Evolutionary conservation across 2,329 filamentous ascomycete genomes (phyloP).

Genomic region (Phyllosticta capitalensis): DNA sequence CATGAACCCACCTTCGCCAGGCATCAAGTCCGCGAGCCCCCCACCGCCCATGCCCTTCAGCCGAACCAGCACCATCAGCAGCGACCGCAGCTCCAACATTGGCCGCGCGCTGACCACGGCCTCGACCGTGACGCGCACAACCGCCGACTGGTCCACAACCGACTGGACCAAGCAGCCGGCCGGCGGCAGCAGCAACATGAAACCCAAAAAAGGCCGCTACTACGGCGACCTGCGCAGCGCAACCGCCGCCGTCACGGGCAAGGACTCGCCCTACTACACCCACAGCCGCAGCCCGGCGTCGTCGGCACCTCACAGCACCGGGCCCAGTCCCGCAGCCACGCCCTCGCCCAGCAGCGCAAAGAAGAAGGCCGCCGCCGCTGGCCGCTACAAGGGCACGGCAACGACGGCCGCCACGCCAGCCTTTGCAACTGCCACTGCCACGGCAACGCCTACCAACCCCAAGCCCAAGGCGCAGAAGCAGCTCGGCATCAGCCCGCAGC

Average conservation of each 20-base stretch:
- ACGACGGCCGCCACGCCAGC: not conserved
- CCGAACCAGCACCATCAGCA: slow-evolving; percentile 1
- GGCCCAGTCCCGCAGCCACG: slow-evolving; percentile 16
- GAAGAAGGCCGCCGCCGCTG: slow-evolving; percentile 13
- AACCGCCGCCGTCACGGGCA: slow-evolving; percentile 23
- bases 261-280: slow-evolving; percentile 14
- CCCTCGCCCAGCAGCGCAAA: slow-evolving; percentile 22
- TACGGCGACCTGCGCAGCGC: slow-evolving; percentile 40
- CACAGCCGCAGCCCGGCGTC: slow-evolving; percentile 18
- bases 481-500: slow-evolving; percentile 22
- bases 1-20: slow-evolving; percentile 39
- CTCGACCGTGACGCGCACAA: slow-evolving; percentile 18
- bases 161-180: slow-evolving; percentile 13
- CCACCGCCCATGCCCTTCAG: slow-evolving; percentile 6
- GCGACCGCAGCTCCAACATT: slow-evolving; percentile 13
- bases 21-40: slow-evolving; percentile 15
- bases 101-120: slow-evolving; percentile 23
- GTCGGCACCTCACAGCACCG: slow-evolving; percentile 18
- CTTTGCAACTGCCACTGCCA: too few species aligned
- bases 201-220: slow-evolving; percentile 19
- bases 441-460: slow-evolving; percentile 22
- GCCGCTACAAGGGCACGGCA: slow-evolving; percentile 14
- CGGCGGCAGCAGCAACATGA: slow-evolving; percentile 7
- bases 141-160: slow-evolving; percentile 15
- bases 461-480: not conserved